A percentile compares a stretch with the other conserved stretches of the same genome.
These are phyloP conservation scores for Fusarium tanahbumbuense DNA, from an alignment of 2,329 filamentous ascomycete species.

Conservation along the genomic window DNA sequence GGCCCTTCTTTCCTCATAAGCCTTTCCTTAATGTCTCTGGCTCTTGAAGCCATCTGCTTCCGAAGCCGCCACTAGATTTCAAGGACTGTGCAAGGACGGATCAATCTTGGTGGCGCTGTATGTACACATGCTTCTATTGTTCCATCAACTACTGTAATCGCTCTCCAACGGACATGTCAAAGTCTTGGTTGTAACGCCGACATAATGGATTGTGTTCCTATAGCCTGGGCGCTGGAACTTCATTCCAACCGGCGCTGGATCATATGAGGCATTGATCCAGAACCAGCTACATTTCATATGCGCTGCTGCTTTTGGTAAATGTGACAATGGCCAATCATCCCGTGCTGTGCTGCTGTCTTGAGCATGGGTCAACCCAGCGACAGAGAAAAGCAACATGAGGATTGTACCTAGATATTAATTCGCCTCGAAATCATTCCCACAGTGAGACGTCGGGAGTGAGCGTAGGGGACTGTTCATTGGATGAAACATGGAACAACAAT, in stretches of 20 bases:
- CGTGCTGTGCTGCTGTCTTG: background rate
- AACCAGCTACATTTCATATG: constrained; percentile 2
- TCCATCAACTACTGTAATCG: constrained; percentile 13
- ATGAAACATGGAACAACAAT: constrained; percentile 21
- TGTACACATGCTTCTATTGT: constrained; percentile 23
- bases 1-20: constrained; percentile 23
- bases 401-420: background rate
- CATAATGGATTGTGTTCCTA: constrained; percentile 24
- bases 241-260: constrained; percentile 35
- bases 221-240: constrained; percentile 35
- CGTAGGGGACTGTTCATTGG: constrained; percentile 6
- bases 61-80: constrained; percentile 28
- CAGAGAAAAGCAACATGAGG: background rate
- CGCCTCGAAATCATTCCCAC: constrained; percentile 20
- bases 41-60: constrained; percentile 28
- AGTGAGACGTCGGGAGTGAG: constrained; percentile 25
- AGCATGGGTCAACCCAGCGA: background rate
- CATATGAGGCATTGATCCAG: constrained; percentile 23
- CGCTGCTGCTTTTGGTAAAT: constrained; percentile 12
- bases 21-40: constrained; percentile 13
- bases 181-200: constrained; percentile 19
- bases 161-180: constrained; percentile 15
- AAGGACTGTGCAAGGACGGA: constrained; percentile 9
- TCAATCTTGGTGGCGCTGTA: constrained; percentile 19
- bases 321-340: constrained; percentile 2